phyloP scores from a whole-genome alignment of 495 filamentous ascomycete species.

The Saxophila tyrrhenica region DNA sequence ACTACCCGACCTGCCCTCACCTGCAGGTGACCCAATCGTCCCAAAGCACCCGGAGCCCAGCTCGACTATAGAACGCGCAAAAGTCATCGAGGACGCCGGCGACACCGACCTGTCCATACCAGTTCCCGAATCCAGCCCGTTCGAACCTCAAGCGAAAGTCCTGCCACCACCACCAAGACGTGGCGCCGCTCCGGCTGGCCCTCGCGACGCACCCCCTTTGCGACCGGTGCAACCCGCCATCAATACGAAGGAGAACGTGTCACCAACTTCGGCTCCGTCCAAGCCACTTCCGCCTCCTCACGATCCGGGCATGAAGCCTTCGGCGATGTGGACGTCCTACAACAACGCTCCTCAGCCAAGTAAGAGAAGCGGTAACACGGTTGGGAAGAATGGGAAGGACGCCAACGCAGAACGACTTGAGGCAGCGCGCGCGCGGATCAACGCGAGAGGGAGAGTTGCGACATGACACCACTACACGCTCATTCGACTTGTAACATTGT shows the following conservation, averaged over 20 bases:
- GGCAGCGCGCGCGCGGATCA: constrained; percentile 13
- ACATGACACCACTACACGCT: background rate
- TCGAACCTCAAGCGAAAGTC: background rate
- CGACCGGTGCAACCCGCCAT: background rate
- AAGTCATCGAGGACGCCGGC: background rate
- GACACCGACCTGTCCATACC: background rate
- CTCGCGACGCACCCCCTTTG: background rate
- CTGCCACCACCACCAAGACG: background rate
- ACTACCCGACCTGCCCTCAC: too few relatives aligned
- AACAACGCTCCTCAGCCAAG: constrained; percentile 7
- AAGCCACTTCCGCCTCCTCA: background rate
- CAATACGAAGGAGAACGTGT: constrained; percentile 6
- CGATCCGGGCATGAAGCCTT: constrained; percentile 9
- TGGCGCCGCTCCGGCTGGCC: background rate
- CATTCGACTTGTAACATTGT: background rate
- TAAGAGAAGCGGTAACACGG: constrained; percentile 9
- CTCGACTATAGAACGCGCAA: too few relatives aligned
- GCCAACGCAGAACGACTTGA: constrained; percentile 10
- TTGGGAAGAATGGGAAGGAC: constrained; percentile 9
- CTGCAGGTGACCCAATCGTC: too few relatives aligned
- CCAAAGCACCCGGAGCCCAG: too few relatives aligned
- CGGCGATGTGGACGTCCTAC: constrained; percentile 14
- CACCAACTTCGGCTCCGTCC: background rate
- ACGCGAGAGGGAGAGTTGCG: constrained; percentile 11
- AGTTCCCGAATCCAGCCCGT: background rate